Evolutionary conservation across 257 asterid genomes (phyloP), one percentile per base, ranked within the genome.

Genomic region (Solanum pinnatisectum): DNA sequence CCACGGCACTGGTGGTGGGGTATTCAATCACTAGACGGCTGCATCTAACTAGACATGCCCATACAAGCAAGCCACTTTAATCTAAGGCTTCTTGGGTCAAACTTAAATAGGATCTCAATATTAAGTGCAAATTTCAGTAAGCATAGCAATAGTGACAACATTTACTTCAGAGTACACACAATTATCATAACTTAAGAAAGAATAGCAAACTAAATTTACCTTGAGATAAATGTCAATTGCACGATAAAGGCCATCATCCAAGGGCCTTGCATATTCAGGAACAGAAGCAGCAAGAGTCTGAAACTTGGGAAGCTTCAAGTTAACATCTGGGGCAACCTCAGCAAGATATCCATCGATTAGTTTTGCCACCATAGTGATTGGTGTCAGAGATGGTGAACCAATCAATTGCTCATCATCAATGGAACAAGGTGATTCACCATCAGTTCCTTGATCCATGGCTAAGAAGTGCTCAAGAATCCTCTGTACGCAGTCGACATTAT

Each of bases 181-280:
- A 82, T 49, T 33, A 82, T 18, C 70, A 82, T 8, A 18, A 77
- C 35, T 82, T 8, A 15, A 15, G 33, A 20, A 46, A 6, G 35
- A 35, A 12, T 2, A 46, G 67, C 87, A 30, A 79, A 22, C 46
- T 73, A 10, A 79, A 40, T 12, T 89, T 91, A 96, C 99, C 99
- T 97, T 97, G 63, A 97, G 94, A 90, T 94, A 97, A 88, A 96
- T 94, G 90, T 97, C 99, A 35, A 95, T 92, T 39, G 99, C 98
- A 68, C 99, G 98, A 89, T 97, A 97, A 89, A 97, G 98, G 30
- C 99, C 98, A 49, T 97, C 99, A 86, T 97, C 99, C 89, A 97
- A 92, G 46, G 98, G 98, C 88, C 99, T 93, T 5, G 98, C 98
- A 35, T 95, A 95, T 87, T 97, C 99, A 1, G 99, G 99, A 49